phyloP scores from a whole-genome alignment of 2,329 filamentous ascomycete species.

The Calycina herbarum region DNA sequence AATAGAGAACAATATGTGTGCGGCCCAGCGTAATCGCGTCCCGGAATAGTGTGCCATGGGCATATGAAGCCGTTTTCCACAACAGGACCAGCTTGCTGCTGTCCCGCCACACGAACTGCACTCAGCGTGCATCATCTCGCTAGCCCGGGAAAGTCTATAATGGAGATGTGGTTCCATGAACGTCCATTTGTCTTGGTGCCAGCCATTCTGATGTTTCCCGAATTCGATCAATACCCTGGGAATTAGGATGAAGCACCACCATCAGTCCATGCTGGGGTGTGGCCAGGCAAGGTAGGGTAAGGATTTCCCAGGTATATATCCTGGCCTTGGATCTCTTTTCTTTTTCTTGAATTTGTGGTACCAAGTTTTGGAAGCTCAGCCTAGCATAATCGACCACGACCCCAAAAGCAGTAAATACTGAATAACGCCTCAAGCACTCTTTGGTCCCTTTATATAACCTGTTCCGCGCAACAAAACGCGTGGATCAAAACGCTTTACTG shows the following conservation, averaged over 20 bases:
- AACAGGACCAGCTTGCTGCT: background rate
- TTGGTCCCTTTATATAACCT: constrained; percentile 1
- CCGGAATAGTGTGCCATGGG: background rate
- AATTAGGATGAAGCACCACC: background rate
- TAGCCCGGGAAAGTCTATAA: too few relatives aligned
- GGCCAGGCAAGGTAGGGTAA: background rate
- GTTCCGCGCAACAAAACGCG: constrained; percentile 23
- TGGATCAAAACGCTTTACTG: constrained; percentile 33
- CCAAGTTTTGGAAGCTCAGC: constrained; percentile 16
- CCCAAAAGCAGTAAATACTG: constrained; percentile 10
- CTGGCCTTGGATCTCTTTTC: constrained; percentile 31
- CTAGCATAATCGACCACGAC: background rate
- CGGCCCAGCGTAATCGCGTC: background rate
- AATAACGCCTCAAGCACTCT: constrained; percentile 4
- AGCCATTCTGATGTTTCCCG: background rate
- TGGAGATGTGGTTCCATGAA: background rate
- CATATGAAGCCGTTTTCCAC: constrained; percentile 1
- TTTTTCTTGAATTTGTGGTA: constrained; percentile 30
- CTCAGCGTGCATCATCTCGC: too few relatives aligned
- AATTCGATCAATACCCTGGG: background rate
- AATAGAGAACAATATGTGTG: background rate
- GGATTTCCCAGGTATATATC: constrained; percentile 30
- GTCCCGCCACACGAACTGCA: too few relatives aligned
- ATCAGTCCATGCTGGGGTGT: background rate
- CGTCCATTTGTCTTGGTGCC: background rate